Percentiles rank a stretch among this genome's conserved stretches.
Conservation (phyloP, 305 asterid species). For the Fraxinus sp. region DNA sequence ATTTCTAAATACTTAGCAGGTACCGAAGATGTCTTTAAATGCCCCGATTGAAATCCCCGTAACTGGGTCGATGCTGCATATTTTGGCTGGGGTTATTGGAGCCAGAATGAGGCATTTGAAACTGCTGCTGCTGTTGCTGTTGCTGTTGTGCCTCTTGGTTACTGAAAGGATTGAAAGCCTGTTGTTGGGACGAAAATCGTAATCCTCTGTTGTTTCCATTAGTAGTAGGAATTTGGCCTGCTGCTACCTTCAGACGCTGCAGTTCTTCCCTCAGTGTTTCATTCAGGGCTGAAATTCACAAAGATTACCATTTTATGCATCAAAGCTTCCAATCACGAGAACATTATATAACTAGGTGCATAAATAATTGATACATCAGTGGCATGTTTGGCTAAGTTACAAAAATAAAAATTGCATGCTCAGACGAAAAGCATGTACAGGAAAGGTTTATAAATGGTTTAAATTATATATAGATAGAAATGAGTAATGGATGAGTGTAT, state of each 20-base stretch:
- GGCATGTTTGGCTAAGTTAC: neutral
- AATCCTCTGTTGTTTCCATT: conserved; percentile 55
- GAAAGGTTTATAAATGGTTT: neutral
- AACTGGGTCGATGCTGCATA: conserved; percentile 44
- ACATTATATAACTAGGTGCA: neutral
- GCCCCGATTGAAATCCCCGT: conserved; percentile 46
- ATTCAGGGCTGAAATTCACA: conserved; percentile 56
- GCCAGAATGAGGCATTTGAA: conserved; percentile 35
- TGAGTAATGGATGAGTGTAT: neutral
- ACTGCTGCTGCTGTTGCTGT: conserved; percentile 17
- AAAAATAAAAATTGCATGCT: neutral
- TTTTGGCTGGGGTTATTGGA: conserved; percentile 31
- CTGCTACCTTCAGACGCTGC: conserved; percentile 74
- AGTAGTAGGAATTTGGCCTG: conserved; percentile 47
- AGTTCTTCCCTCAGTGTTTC: conserved; percentile 78
- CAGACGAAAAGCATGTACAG: neutral
- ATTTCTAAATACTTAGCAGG: neutral
- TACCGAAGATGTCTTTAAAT: conserved; percentile 25
- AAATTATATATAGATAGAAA: neutral
- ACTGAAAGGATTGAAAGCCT: conserved; percentile 39
- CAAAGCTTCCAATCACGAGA: neutral
- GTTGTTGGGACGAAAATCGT: conserved; percentile 44
- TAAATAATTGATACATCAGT: neutral
- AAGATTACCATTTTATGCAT: neutral
- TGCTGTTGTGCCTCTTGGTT: conserved; percentile 44